Percentiles rank a stretch among this genome's conserved stretches.
These are phyloP conservation scores for Neurospora sp. DNA, from an alignment of 495 filamentous ascomycete species.

Conservation along the genomic window DNA sequence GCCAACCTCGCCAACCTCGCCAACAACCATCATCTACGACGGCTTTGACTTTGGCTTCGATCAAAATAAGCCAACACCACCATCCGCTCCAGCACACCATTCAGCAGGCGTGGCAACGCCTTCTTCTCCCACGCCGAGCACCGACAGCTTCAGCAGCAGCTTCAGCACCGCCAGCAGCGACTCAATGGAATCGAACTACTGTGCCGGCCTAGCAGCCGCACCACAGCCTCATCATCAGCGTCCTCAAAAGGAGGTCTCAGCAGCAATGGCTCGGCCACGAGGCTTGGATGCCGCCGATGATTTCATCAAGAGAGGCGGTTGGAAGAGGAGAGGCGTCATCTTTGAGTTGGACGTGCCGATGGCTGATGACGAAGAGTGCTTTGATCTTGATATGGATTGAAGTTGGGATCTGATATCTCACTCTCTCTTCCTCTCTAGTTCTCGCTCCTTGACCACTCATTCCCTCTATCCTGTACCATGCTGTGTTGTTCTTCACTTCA, in stretches of 20 bases:
- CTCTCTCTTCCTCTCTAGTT: background rate
- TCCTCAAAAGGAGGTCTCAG: slow-evolving; percentile 3
- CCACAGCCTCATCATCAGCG: background rate
- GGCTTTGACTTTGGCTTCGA: slow-evolving; percentile 29
- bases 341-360: slow-evolving; percentile 23
- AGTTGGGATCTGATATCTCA: background rate
- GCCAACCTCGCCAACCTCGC: background rate
- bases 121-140: slow-evolving; percentile 8
- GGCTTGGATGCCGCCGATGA: slow-evolving; percentile 22
- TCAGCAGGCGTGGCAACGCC: background rate
- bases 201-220: background rate
- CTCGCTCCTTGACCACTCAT: background rate
- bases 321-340: slow-evolving; percentile 40
- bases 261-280: slow-evolving; percentile 4
- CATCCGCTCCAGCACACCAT: background rate
- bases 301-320: slow-evolving; percentile 35
- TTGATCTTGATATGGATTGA: slow-evolving; percentile 17
- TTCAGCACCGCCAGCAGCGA: background rate
- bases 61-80: background rate
- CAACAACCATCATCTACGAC: slow-evolving; percentile 21
- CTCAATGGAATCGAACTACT: background rate
- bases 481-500: background rate
- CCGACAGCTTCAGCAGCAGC: slow-evolving; percentile 6
- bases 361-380: slow-evolving; percentile 19
- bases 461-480: background rate